phyloP scores from a whole-genome alignment of 1,139 yeast species.

The Suhomyces coccinellae region DNA sequence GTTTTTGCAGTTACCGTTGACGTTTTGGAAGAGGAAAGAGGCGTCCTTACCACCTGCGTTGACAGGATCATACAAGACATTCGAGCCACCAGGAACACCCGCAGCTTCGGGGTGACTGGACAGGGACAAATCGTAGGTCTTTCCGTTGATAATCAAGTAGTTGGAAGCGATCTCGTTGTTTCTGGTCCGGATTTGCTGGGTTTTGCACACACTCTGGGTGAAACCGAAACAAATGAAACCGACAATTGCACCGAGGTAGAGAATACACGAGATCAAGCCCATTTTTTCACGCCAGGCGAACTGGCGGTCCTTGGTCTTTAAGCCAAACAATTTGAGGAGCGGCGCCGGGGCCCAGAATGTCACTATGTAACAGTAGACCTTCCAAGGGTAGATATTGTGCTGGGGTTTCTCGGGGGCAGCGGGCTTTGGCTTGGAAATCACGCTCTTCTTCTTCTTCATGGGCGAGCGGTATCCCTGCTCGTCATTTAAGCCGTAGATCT shows the following conservation, averaged over 20 bases:
- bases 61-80: slow-evolving; percentile 77
- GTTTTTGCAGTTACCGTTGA: slow-evolving; percentile 88
- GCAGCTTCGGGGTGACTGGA: slow-evolving; percentile 81
- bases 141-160: slow-evolving; percentile 77
- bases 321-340: slow-evolving; percentile 68
- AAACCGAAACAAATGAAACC: slow-evolving; percentile 92
- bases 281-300: slow-evolving; percentile 97
- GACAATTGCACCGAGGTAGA: slow-evolving; percentile 72
- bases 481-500: slow-evolving; percentile 62
- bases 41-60: slow-evolving; percentile 92
- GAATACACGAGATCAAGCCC: slow-evolving; percentile 74
- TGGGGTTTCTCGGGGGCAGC: slow-evolving; percentile 19
- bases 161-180: slow-evolving; percentile 58
- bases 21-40: slow-evolving; percentile 87
- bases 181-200: slow-evolving; percentile 47
- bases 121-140: slow-evolving; percentile 67
- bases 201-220: slow-evolving; percentile 78
- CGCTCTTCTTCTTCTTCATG: slow-evolving; percentile 26
- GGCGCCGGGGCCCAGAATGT: slow-evolving; percentile 95
- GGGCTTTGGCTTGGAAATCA: slow-evolving; percentile 23
- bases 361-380: slow-evolving; percentile 70
- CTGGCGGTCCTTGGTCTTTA: slow-evolving; percentile 77
- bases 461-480: slow-evolving; percentile 42
- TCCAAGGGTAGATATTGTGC: slow-evolving; percentile 65
- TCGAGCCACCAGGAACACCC: slow-evolving; percentile 67